Conservation (phyloP, 345 rosid genomes). For the Hypericum androsaemum region DNA sequence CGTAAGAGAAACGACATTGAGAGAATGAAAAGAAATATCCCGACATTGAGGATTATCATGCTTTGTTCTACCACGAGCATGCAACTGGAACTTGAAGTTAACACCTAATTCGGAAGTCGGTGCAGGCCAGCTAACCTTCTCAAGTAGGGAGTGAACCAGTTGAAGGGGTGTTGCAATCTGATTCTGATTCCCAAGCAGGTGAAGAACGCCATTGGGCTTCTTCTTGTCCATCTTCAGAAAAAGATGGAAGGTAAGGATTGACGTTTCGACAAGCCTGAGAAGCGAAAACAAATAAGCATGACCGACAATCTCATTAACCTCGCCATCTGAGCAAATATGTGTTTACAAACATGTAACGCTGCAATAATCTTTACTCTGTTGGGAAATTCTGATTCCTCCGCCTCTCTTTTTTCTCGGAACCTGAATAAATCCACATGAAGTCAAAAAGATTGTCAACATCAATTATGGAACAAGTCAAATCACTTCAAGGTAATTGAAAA, state of each 20-base stretch:
- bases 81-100: too few species aligned
- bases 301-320: slow-evolving; percentile 68
- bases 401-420: slow-evolving; percentile 43
- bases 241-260: slow-evolving; percentile 51
- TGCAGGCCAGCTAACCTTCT: slow-evolving; percentile 37
- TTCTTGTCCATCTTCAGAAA: slow-evolving; percentile 82
- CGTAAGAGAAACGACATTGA: too few species aligned
- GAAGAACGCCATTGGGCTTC: slow-evolving; percentile 35
- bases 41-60: too few species aligned
- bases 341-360: slow-evolving; percentile 59
- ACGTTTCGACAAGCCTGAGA: slow-evolving; percentile 47
- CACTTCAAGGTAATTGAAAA: neutral
- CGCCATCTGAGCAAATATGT: slow-evolving; percentile 41
- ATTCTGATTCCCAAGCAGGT: slow-evolving; percentile 62
- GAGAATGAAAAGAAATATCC: too few species aligned
- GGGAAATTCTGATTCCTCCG: slow-evolving; percentile 44
- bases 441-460: neutral
- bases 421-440: slow-evolving; percentile 25
- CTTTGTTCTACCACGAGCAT: too few species aligned
- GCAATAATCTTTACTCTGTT: too few species aligned
- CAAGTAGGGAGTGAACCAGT: slow-evolving; percentile 56
- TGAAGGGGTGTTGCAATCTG: slow-evolving; percentile 64
- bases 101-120: neutral
- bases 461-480: too few species aligned
- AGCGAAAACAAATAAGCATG: slow-evolving; percentile 60